Evolutionary conservation across 306 rosid species (phyloP), one percentile per base, ranked within the genome.

Genomic region (Cicer yamashitae): DNA sequence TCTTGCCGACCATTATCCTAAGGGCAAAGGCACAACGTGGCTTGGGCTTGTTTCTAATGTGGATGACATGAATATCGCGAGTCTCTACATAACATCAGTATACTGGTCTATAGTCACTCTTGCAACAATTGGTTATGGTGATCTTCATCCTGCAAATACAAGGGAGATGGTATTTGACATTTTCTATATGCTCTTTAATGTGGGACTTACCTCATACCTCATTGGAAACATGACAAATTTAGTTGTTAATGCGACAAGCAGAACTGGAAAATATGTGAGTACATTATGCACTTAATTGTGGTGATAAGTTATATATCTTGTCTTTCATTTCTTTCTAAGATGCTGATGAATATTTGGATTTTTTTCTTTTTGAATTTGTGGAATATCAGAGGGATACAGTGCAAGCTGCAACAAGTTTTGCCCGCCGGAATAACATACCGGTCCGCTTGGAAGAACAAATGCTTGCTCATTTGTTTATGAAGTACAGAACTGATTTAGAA

Each of bases 181-280:
- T 41, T 40, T 83, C 74, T 93, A 71, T 58, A 82, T 84, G 77
- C 85, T 89, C 30, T 86, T 87, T 40, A 86, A 83, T 67, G 78
- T 91, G 34, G 98, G 91, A 12, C 79, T 89, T 52, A 86, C 79
- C 1, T 54, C 97, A 37, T 93, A 91, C 54, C 62, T 93, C 10
- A 91, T 89, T 44, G 97, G 96, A 77, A 93, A 93, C 72, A 91
- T 93, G 94, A 91, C 98, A 67, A 93, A 86, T 75, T 83, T 93
- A 87, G 84, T 86, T 75, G 97, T 93, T 74, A 91, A 91, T 7
- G 76, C 85, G n/a, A 88, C 98, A 44, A 80, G 88, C 57, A 86
- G 89, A 80, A 91, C 98, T 7, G 85, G 90, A 54, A 79, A 81
- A 84, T 93, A 91, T 83, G 98, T 91, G 52, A 84, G 96, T 87